Percentiles rank a stretch among this genome's conserved stretches.
Evolutionary conservation across 345 rosid genomes (phyloP).

Genomic region (Linum lewisii): DNA sequence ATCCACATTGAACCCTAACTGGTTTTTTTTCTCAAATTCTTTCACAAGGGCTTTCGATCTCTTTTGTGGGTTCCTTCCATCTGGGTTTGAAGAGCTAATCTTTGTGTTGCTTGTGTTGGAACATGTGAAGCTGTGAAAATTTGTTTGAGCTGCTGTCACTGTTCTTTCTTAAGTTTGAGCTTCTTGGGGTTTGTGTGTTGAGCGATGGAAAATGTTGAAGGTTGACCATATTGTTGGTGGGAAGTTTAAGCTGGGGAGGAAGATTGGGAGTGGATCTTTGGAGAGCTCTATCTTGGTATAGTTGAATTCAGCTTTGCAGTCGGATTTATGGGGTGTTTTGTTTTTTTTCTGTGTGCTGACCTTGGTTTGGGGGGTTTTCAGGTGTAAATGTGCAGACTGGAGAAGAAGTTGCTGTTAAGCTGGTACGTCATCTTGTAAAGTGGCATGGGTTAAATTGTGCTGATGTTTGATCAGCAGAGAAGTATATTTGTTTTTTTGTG

Average conservation of each 20-base stretch:
- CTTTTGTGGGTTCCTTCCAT: background rate
- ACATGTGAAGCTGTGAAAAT: background rate
- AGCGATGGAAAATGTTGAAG: conserved; percentile 18
- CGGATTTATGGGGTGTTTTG: background rate
- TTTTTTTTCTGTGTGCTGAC: background rate
- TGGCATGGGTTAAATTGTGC: background rate
- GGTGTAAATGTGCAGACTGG: conserved; percentile 74
- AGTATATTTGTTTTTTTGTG: background rate
- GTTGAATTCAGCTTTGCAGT: background rate
- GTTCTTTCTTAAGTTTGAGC: background rate
- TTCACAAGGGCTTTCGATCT: background rate
- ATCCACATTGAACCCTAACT: too few species aligned
- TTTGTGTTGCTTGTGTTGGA: background rate
- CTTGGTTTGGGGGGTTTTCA: conserved; percentile 17
- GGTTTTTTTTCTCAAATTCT: background rate
- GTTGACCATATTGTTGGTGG: conserved; percentile 68
- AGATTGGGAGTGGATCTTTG: conserved; percentile 97
- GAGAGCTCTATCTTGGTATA: conserved; percentile 80
- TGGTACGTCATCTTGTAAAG: conserved; percentile 34
- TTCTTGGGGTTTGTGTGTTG: background rate
- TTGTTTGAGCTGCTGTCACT: background rate
- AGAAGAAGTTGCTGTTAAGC: conserved; percentile 79
- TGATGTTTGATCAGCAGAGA: conserved; percentile 4
- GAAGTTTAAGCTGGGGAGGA: conserved; percentile 87
- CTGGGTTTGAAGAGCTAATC: too few species aligned